phyloP scores from a whole-genome alignment of 441 rosid genomes.

The Biscutella laevigata region DNA sequence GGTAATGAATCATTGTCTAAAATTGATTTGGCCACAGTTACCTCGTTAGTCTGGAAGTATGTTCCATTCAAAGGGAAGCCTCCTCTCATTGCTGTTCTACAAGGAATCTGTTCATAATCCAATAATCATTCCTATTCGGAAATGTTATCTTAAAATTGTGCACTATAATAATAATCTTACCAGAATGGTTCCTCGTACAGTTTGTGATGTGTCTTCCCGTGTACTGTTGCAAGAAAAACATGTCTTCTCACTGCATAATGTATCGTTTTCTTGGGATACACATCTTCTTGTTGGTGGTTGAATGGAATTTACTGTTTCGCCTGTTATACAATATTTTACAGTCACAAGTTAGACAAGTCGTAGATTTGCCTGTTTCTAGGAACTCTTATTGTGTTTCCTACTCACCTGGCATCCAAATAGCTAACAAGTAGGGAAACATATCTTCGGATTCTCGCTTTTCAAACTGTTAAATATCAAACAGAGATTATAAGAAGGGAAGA shows the following conservation, averaged over 20 bases:
- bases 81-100: slow-evolving; percentile 55
- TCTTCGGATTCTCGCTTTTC: slow-evolving; percentile 42
- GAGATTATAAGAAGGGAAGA: background rate
- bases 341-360: background rate
- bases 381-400: background rate
- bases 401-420: slow-evolving; percentile 53
- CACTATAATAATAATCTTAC: slow-evolving; percentile 29
- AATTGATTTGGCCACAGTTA: background rate
- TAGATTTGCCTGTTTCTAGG: too few relatives aligned
- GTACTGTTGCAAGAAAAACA: slow-evolving; percentile 41
- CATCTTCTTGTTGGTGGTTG: slow-evolving; percentile 34
- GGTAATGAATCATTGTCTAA: background rate
- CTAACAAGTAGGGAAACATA: slow-evolving; percentile 36
- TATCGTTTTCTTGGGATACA: slow-evolving; percentile 22
- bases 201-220: slow-evolving; percentile 40
- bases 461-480: slow-evolving; percentile 30
- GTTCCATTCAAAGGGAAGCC: slow-evolving; percentile 52
- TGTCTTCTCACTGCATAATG: slow-evolving; percentile 29
- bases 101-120: slow-evolving; percentile 38
- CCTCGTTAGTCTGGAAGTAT: slow-evolving; percentile 52
- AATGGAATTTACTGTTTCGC: slow-evolving; percentile 43
- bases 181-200: slow-evolving; percentile 48
- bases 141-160: background rate
- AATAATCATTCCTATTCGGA: background rate
- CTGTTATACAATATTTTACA: slow-evolving; percentile 20